phyloP scores from a whole-genome alignment of 2,329 filamentous ascomycete genomes.

The Pyricularia sp. region DNA sequence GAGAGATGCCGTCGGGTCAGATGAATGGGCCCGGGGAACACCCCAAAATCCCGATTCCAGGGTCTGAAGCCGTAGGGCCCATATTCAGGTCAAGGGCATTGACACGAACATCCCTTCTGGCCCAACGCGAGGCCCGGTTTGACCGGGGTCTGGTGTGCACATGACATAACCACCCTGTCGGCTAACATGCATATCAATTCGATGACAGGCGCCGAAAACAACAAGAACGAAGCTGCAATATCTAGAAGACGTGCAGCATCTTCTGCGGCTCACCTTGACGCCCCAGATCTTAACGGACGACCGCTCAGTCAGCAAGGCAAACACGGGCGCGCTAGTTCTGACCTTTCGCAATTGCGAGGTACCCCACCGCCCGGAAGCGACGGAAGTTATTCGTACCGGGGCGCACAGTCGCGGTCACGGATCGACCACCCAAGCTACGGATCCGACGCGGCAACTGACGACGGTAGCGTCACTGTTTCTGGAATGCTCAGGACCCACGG shows the following conservation, averaged over 20 bases:
- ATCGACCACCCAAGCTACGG: slow-evolving; percentile 28
- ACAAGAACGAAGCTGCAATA: neutral
- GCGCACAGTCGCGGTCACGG: slow-evolving; percentile 33
- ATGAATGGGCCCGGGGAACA: neutral
- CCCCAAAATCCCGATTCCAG: neutral
- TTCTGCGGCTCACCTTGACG: slow-evolving; percentile 53
- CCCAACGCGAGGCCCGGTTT: neutral
- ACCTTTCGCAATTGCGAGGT: slow-evolving; percentile 51
- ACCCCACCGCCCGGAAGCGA: slow-evolving; percentile 34
- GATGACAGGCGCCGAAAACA: slow-evolving; percentile 1
- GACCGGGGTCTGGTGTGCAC: neutral
- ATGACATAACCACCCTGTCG: neutral
- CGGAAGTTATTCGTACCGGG: slow-evolving; percentile 23
- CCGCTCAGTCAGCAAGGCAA: slow-evolving; percentile 53
- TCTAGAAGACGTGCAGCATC: slow-evolving; percentile 48
- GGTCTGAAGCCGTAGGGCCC: neutral
- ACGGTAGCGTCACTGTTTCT: slow-evolving; percentile 34
- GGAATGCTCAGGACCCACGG: slow-evolving; percentile 36
- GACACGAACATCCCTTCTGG: neutral
- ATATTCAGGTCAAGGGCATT: neutral
- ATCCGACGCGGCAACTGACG: slow-evolving; percentile 26
- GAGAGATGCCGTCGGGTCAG: neutral
- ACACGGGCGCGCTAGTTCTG: slow-evolving; percentile 63
- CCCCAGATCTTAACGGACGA: slow-evolving; percentile 34
- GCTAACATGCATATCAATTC: slow-evolving; percentile 3